phyloP scores from a whole-genome alignment of 176 grass and related monocot genomes.

The Oropetium thomaeum region DNA sequence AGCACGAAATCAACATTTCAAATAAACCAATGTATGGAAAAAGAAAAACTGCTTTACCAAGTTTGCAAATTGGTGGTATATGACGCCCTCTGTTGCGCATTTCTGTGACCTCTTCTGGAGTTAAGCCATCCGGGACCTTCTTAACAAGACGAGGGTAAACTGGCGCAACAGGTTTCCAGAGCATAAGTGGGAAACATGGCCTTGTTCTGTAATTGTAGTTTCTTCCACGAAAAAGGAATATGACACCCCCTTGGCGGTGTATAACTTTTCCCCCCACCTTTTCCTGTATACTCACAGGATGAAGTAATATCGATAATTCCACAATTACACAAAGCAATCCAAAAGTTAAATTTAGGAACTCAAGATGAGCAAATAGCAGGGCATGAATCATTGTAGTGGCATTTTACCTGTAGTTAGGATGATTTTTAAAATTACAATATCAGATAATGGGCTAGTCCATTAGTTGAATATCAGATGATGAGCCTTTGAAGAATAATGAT shows the following conservation, averaged over 20 bases:
- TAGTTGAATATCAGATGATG: neutral
- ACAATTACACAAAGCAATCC: too few species aligned
- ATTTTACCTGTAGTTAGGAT: neutral
- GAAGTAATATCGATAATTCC: too few species aligned
- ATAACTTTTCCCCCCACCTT: conserved; percentile 90
- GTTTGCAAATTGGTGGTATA: conserved; percentile 67
- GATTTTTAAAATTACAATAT: neutral
- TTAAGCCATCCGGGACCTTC: conserved; percentile 71
- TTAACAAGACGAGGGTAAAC: conserved; percentile 83
- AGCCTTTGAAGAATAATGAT: neutral
- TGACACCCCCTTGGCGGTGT: conserved; percentile 65
- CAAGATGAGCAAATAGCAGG: too few species aligned
- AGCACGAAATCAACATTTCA: neutral
- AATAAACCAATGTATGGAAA: neutral
- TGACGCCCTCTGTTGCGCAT: conserved; percentile 58
- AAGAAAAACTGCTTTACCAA: conserved; percentile 50
- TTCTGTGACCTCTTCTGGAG: conserved; percentile 60
- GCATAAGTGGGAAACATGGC: conserved; percentile 88
- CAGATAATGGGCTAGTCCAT: conserved; percentile 7
- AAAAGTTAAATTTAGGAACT: too few species aligned
- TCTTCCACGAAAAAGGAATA: conserved; percentile 92
- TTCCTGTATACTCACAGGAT: conserved; percentile 50
- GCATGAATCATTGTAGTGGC: too few species aligned
- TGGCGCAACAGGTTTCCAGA: conserved; percentile 76
- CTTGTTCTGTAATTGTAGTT: conserved; percentile 79